Evolutionary conservation across 2,329 filamentous ascomycete genomes (phyloP), one percentile per base, ranked within the genome.

Genomic region (Verticillium nubilum): DNA sequence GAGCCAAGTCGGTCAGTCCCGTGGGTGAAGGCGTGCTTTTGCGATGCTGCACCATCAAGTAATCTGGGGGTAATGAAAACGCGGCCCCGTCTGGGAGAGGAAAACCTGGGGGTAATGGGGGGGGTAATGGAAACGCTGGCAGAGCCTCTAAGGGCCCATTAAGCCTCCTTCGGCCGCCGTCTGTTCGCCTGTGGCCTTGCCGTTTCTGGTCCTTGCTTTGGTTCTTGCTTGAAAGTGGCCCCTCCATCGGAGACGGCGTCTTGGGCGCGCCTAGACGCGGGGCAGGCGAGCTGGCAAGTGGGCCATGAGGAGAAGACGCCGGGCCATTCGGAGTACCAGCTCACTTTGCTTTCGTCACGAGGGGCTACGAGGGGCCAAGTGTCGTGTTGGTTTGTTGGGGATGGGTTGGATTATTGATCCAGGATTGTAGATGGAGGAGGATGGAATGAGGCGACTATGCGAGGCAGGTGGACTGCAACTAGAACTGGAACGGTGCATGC

Each of bases 51-150:
- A 63, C 60, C 58, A 63, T 63, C 60, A 63, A 63, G 63, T 63
- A 64, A 64, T 62, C 54, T 62, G 63, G 62, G 63, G 63, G 63
- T 64, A 64, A 64, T 64, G 57, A 59, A 64, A 64, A 64, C 62
- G 56, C 42, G 23, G 23, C 29, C 54, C 31, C 29, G 31, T 42
- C 54, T 33, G 31, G 31, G 54, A 27, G 25, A 37, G 54, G 25
- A 37, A 42, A 56, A 56, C 19, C 54, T 56, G 54, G 54, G 54
- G 54, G 54, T 56, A 56, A 56, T 56, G 54, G 42, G 54, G n/a
- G 54, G 54, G 54, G 54, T 56, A 56, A 56, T 56, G 35, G 54
- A 56, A 56, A 47, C 33, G 26, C 54, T 26, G 54, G n/a, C 52
- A 26, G 33, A 47, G 42, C 42, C 42, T 31, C 29, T 31, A 31